A percentile compares a stretch with the other conserved stretches of the same genome.
These are phyloP conservation scores for Microsporum audouinii DNA, from an alignment of 2,329 filamentous ascomycete species.

Conservation along the genomic window DNA sequence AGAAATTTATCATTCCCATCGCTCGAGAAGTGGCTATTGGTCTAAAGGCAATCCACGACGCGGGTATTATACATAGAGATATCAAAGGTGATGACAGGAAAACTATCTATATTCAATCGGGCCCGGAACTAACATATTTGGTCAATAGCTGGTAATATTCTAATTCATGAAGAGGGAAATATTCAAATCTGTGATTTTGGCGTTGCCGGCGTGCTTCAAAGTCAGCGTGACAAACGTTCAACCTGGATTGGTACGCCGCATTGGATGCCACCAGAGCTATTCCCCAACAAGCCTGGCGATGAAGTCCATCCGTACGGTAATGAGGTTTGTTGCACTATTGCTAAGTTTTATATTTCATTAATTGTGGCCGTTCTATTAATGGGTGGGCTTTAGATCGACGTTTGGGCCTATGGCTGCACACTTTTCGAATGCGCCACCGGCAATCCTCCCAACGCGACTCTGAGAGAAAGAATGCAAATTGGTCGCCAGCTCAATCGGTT, in stretches of 20 bases:
- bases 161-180: slow-evolving; percentile 52
- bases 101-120: background rate
- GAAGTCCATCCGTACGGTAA: slow-evolving; percentile 37
- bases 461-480: slow-evolving; percentile 38
- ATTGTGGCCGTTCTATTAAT: slow-evolving; percentile 5
- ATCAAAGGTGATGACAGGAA: slow-evolving; percentile 43
- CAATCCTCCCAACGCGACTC: slow-evolving; percentile 38
- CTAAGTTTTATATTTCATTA: background rate
- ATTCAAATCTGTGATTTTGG: slow-evolving; percentile 57
- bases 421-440: slow-evolving; percentile 41
- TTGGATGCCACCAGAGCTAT: slow-evolving; percentile 56
- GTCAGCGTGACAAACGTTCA: slow-evolving; percentile 48
- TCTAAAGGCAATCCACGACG: slow-evolving; percentile 51
- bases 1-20: slow-evolving; percentile 53
- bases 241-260: slow-evolving; percentile 56
- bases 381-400: slow-evolving; percentile 30
- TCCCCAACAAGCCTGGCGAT: slow-evolving; percentile 23
- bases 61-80: slow-evolving; percentile 55
- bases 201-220: slow-evolving; percentile 52
- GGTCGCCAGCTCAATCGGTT: slow-evolving; percentile 35
- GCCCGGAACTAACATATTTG: background rate
- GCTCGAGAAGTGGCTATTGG: slow-evolving; percentile 52
- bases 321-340: slow-evolving; percentile 28
- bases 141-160: slow-evolving; percentile 46
- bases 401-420: slow-evolving; percentile 42